phyloP scores from a whole-genome alignment of 305 asterid genomes.

The Fraxinus platypoda region DNA sequence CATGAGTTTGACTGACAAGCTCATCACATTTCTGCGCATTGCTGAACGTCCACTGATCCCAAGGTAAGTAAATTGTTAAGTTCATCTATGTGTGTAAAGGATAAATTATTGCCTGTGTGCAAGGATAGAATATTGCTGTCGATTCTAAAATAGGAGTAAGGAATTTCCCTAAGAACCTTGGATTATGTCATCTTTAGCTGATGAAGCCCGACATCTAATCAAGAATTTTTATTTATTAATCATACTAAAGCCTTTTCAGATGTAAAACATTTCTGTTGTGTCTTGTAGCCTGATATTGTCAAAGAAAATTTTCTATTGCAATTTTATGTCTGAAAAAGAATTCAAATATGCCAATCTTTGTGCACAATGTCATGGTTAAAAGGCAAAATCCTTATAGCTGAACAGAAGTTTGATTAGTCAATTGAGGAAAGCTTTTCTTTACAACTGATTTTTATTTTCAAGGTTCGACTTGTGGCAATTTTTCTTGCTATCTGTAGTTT shows the following conservation, averaged over 20 bases:
- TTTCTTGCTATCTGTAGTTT: conserved; percentile 17
- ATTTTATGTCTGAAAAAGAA: neutral
- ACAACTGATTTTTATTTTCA: neutral
- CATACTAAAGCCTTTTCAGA: conserved; percentile 5
- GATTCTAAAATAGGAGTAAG: neutral
- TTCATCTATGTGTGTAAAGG: conserved; percentile 16
- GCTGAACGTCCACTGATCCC: conserved; percentile 82
- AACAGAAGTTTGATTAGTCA: conserved; percentile 8
- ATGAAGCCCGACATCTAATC: conserved; percentile 1
- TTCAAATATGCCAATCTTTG: neutral
- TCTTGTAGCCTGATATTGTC: neutral
- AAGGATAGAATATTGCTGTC: conserved; percentile 8
- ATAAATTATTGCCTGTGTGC: conserved; percentile 11
- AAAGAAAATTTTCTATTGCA: neutral
- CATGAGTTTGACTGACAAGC: conserved; percentile 82
- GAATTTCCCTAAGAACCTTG: conserved; percentile 3
- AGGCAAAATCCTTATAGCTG: conserved; percentile 13
- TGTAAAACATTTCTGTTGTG: conserved; percentile 6
- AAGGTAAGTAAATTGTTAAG: conserved; percentile 49
- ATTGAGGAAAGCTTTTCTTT: conserved; percentile 11
- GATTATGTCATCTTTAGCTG: neutral
- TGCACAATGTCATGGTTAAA: conserved; percentile 1
- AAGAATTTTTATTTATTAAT: neutral
- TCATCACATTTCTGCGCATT: conserved; percentile 72
- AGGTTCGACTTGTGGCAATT: conserved; percentile 11